These are phyloP conservation scores for Thermoascus crustaceus DNA, from an alignment of 2,329 filamentous ascomycete genomes.

Conservation along the genomic window DNA sequence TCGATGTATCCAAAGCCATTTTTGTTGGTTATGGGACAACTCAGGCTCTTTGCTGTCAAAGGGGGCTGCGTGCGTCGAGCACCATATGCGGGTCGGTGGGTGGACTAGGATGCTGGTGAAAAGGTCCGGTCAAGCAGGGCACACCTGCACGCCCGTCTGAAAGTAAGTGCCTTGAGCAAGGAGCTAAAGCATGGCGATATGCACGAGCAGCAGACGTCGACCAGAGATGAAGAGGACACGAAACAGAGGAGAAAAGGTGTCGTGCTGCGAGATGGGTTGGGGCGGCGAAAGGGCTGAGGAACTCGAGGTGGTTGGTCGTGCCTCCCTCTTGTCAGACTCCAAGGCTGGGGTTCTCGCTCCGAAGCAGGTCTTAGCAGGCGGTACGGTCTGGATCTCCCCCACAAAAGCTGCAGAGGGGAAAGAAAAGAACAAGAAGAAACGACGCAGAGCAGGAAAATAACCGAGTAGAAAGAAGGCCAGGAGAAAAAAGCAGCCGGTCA, in stretches of 20 bases:
- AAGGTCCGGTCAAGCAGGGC: neutral
- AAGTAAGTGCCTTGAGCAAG: neutral
- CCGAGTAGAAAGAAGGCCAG: no score
- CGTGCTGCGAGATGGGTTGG: neutral
- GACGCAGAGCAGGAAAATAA: no score
- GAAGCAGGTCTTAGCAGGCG: neutral
- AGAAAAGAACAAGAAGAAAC: neutral
- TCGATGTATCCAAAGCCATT: conserved; percentile 2
- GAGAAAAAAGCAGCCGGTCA: no score
- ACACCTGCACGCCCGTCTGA: no score
- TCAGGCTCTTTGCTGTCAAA: neutral
- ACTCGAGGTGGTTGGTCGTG: neutral
- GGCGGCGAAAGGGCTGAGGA: neutral
- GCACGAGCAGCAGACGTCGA: neutral
- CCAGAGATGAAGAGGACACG: neutral
- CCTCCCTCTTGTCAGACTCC: conserved; percentile 1
- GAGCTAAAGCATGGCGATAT: conserved; percentile 1
- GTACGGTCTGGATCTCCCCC: conserved; percentile 1
- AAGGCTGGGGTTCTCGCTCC: neutral
- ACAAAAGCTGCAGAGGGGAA: no score
- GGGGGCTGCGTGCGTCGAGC: neutral
- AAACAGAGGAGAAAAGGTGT: neutral
- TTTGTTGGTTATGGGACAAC: neutral
- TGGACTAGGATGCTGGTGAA: conserved; percentile 1
- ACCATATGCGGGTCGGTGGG: neutral